phyloP scores from a whole-genome alignment of 1,139 yeast species.

The Debaryomyces fabryi region DNA sequence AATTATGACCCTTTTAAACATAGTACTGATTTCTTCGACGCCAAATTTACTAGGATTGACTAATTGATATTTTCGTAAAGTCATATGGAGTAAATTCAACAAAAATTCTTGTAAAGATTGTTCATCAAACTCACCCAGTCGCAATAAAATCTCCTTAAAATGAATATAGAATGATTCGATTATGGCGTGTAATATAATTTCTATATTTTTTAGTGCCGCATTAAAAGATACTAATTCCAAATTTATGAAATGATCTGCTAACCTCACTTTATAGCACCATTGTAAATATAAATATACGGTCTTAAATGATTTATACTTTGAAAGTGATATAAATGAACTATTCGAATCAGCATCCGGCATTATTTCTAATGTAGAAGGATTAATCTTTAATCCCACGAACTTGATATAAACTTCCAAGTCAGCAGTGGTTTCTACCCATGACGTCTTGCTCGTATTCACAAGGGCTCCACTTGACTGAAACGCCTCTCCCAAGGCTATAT shows the following conservation, averaged over 20 bases:
- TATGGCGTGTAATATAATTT: conserved; percentile 15
- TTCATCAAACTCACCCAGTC: conserved; percentile 9
- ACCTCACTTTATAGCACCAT: conserved; percentile 20
- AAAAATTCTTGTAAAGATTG: conserved; percentile 9
- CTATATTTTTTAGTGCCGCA: conserved; percentile 15
- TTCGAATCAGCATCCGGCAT: conserved; percentile 13
- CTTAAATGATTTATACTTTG: conserved; percentile 20
- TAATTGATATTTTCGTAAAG: conserved; percentile 4
- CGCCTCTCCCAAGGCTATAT: conserved; percentile 29
- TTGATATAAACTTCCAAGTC: conserved; percentile 13
- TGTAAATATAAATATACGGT: conserved; percentile 15
- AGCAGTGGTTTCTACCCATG: conserved; percentile 16
- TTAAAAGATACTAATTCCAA: conserved; percentile 12
- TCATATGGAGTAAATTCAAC: conserved; percentile 6
- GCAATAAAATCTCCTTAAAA: conserved; percentile 6
- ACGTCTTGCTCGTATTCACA: conserved; percentile 61
- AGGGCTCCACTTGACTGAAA: conserved; percentile 61
- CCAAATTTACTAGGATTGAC: conserved; percentile 1
- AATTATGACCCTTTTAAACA: not conserved
- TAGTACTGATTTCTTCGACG: not conserved
- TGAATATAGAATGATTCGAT: conserved; percentile 12
- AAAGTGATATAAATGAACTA: conserved; percentile 15
- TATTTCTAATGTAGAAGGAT: conserved; percentile 15
- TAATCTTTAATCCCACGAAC: conserved; percentile 37
- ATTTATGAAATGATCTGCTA: conserved; percentile 17